Conservation (phyloP, 768 basidiomycete genomes). For the Mycena venus region DNA sequence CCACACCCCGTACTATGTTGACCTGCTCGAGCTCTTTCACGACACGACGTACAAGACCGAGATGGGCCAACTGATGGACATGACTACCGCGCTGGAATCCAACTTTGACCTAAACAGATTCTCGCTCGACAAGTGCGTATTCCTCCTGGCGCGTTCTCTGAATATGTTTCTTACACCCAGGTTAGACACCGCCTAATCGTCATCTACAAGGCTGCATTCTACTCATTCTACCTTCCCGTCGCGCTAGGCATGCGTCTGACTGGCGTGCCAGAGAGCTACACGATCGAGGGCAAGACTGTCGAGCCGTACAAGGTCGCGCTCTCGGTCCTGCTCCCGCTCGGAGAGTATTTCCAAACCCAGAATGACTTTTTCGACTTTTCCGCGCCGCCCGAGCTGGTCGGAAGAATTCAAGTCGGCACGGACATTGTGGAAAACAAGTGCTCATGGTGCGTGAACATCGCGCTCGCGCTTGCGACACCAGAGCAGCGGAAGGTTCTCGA, state of each 20-base stretch:
- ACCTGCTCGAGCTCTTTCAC: no score
- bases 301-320: no score
- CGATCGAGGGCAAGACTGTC: conserved; percentile 23
- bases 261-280: conserved; percentile 68
- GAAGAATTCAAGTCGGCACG: conserved; percentile 97
- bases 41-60: no score
- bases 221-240: conserved; percentile 98
- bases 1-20: conserved; percentile 83
- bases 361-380: no score
- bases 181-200: conserved; percentile 91
- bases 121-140: conserved; percentile 82
- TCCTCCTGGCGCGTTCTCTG: neutral
- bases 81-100: conserved; percentile 96
- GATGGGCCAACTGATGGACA: conserved; percentile 94
- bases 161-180: neutral
- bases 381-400: conserved; percentile 90
- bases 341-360: no score
- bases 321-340: no score
- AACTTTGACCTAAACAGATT: conserved; percentile 91
- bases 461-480: no score
- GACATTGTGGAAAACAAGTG: conserved; percentile 99
- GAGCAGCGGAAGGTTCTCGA: no score
- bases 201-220: conserved; percentile 97
- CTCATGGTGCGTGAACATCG: conserved; percentile 87
- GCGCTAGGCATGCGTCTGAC: conserved; percentile 91